phyloP scores from a whole-genome alignment of 768 basidiomycete genomes.

The Collybiopsis confluens region DNA sequence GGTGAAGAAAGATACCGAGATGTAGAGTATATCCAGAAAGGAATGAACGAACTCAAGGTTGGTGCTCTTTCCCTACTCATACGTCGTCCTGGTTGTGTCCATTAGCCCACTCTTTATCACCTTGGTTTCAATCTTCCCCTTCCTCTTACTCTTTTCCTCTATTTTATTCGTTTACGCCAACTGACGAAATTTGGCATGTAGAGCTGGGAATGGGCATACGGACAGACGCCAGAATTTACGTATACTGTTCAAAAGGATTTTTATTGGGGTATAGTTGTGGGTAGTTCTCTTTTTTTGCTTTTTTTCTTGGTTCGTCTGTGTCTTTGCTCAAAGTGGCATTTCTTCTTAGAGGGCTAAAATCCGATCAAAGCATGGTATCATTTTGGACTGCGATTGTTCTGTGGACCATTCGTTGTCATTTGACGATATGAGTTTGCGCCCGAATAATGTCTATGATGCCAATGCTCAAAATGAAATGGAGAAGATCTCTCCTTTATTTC shows the following conservation, averaged over 20 bases:
- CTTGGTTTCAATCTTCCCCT: too few relatives aligned
- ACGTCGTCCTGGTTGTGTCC: background rate
- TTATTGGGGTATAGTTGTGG: constrained; percentile 48
- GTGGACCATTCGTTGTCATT: constrained; percentile 14
- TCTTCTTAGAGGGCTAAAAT: constrained; percentile 52
- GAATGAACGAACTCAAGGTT: constrained; percentile 73
- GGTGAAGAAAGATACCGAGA: constrained; percentile 40
- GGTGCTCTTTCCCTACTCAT: constrained; percentile 16
- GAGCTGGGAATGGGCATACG: constrained; percentile 93
- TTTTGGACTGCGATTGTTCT: constrained; percentile 37
- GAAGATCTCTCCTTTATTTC: too few relatives aligned
- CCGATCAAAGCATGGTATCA: constrained; percentile 61
- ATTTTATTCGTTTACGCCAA: too few relatives aligned
- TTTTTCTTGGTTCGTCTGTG: background rate
- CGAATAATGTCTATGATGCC: too few relatives aligned
- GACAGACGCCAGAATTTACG: constrained; percentile 91
- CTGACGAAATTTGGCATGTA: constrained; percentile 20
- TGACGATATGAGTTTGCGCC: constrained; percentile 16
- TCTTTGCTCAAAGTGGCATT: too few relatives aligned
- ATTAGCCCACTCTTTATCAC: background rate
- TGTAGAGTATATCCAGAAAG: constrained; percentile 59
- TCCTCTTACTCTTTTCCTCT: too few relatives aligned
- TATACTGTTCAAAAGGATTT: constrained; percentile 48
- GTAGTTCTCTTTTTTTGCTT: constrained; percentile 9
- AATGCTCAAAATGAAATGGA: too few relatives aligned